A percentile compares a stretch with the other conserved stretches of the same genome.
These are phyloP conservation scores for Dacryopinax primogenitus DNA, from an alignment of 768 basidiomycete species.

Conservation along the genomic window DNA sequence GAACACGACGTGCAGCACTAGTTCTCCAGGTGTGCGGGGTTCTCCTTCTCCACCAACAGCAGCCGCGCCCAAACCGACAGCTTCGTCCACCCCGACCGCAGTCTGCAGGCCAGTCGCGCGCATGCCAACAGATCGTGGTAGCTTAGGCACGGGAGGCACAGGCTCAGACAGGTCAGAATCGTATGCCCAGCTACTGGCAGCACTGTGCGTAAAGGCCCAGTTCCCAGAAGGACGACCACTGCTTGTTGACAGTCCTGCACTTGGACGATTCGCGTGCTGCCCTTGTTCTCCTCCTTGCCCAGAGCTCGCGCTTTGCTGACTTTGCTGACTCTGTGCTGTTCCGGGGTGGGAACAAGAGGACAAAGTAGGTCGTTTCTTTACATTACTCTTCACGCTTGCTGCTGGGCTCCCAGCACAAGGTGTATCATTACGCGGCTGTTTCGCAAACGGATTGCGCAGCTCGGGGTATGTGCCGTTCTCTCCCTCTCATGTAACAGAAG, in stretches of 20 bases:
- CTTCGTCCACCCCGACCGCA: slow-evolving; percentile 48
- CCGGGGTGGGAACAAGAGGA: slow-evolving; percentile 42
- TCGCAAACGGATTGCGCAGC: slow-evolving; percentile 26
- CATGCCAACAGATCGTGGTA: slow-evolving; percentile 35
- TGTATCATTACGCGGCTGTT: slow-evolving; percentile 26
- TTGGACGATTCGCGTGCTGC: too few relatives aligned
- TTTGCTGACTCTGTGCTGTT: too few relatives aligned
- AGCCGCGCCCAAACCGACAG: slow-evolving; percentile 27
- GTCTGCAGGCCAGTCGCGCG: too few relatives aligned
- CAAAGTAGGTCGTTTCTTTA: slow-evolving; percentile 37
- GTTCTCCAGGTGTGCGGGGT: slow-evolving; percentile 78
- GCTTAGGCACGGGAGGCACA: slow-evolving; percentile 58
- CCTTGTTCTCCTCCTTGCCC: slow-evolving; percentile 41
- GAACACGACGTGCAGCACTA: slow-evolving; percentile 77
- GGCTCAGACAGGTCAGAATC: background rate
- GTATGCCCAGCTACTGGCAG: slow-evolving; percentile 17
- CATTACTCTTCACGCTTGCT: slow-evolving; percentile 3
- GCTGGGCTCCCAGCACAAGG: slow-evolving; percentile 1
- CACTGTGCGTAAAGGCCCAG: slow-evolving; percentile 45
- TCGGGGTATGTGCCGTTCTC: slow-evolving; percentile 29
- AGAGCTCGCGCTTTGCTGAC: slow-evolving; percentile 21
- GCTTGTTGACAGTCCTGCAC: too few relatives aligned
- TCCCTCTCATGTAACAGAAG: too few relatives aligned
- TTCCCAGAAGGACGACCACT: slow-evolving; percentile 49
- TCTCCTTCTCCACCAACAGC: slow-evolving; percentile 28